Evolutionary conservation across 129 eudicot genomes (phyloP).

Genomic region (Apium graveolens): DNA sequence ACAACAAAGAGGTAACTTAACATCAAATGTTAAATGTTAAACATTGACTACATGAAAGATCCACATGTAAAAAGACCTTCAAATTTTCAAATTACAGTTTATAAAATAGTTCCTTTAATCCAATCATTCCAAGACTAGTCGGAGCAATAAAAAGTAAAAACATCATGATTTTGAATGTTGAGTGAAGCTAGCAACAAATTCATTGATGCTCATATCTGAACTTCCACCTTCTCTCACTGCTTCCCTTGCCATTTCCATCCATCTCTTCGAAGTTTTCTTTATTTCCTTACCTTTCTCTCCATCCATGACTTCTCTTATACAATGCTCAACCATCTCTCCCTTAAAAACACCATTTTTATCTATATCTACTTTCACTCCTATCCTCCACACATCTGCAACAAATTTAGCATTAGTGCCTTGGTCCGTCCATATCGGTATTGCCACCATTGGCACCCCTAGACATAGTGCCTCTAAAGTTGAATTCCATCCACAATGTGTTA

Average conservation of each 20-base stretch:
- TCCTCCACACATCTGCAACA: slow-evolving; percentile 31
- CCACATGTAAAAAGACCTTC: too few relatives aligned
- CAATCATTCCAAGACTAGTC: not conserved
- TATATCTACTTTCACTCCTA: slow-evolving; percentile 12
- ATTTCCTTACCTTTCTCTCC: slow-evolving; percentile 23
- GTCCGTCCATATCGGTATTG: slow-evolving; percentile 27
- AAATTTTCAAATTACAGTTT: too few relatives aligned
- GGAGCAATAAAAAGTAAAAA: not conserved
- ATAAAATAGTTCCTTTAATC: too few relatives aligned
- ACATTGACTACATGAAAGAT: too few relatives aligned
- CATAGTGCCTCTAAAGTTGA: slow-evolving; percentile 31
- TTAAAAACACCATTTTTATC: slow-evolving; percentile 10
- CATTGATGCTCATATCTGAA: slow-evolving; percentile 27
- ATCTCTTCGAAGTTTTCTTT: slow-evolving; percentile 18
- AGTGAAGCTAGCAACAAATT: slow-evolving; percentile 18
- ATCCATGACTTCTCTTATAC: slow-evolving; percentile 28
- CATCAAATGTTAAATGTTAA: too few relatives aligned
- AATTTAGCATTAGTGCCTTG: slow-evolving; percentile 21
- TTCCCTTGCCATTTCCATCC: slow-evolving; percentile 26
- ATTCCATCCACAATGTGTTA: slow-evolving; percentile 25
- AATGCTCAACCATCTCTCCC: slow-evolving; percentile 14
- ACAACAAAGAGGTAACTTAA: too few relatives aligned
- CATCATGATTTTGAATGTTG: not conserved
- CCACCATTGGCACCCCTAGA: slow-evolving; percentile 37
- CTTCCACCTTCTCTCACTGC: slow-evolving; percentile 29